Percentiles rank a stretch among this genome's conserved stretches.
Conservation (phyloP, 1,284 basidiomycete species). For the Ceratobasidium sp. region DNA sequence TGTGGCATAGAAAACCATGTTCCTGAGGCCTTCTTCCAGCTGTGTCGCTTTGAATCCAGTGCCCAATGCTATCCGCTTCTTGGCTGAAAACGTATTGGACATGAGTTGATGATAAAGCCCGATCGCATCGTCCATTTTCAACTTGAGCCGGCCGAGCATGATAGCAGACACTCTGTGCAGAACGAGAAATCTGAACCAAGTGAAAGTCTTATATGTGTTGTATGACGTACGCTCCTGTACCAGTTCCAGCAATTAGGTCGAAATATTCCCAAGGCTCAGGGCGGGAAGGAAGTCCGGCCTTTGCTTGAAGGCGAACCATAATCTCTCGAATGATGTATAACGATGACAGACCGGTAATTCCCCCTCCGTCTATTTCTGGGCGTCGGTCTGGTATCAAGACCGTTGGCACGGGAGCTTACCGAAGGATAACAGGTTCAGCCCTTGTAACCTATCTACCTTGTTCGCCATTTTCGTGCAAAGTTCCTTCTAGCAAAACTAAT, state of each 20-base stretch:
- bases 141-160: slow-evolving; percentile 48
- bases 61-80: neutral
- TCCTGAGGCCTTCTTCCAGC: neutral
- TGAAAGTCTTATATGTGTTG: too few species aligned
- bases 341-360: neutral
- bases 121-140: slow-evolving; percentile 44
- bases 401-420: too few species aligned
- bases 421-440: too few species aligned
- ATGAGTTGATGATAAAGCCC: slow-evolving; percentile 4
- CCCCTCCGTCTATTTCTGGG: slow-evolving; percentile 7
- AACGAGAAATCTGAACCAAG: neutral
- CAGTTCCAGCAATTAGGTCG: slow-evolving; percentile 20
- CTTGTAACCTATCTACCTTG: too few species aligned
- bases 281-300: neutral
- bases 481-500: too few species aligned
- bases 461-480: too few species aligned
- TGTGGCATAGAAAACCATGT: neutral
- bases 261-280: slow-evolving; percentile 5
- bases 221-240: slow-evolving; percentile 12
- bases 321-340: neutral
- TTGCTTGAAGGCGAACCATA: neutral
- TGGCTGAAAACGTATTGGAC: slow-evolving; percentile 8
- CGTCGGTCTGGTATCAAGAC: too few species aligned
- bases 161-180: slow-evolving; percentile 47
- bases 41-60: slow-evolving; percentile 15